A percentile compares a stretch with the other conserved stretches of the same genome.
Evolutionary conservation across 345 rosid genomes (phyloP).

Genomic region (Nephelium lappaceum): DNA sequence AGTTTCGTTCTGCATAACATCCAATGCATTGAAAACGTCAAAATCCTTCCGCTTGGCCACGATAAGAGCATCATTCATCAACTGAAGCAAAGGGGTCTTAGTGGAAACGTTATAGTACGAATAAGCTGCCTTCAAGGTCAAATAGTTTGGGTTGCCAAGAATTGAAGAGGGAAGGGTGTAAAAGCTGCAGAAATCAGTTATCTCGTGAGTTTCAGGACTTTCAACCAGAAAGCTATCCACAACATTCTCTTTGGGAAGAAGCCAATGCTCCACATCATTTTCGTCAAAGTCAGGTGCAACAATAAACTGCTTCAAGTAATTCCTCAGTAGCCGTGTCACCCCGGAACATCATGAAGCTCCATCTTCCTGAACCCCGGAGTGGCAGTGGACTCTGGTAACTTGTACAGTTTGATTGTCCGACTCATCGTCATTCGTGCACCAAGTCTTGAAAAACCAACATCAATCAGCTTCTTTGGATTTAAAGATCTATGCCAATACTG

Average conservation of each 20-base stretch:
- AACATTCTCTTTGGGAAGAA: conserved; percentile 40
- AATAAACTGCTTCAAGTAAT: conserved; percentile 39
- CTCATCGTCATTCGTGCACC: conserved; percentile 54
- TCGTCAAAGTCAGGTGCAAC: conserved; percentile 48
- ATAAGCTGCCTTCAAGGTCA: conserved; percentile 52
- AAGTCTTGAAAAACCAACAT: conserved; percentile 51
- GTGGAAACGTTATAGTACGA: conserved; percentile 50
- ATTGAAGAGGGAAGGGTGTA: conserved; percentile 57
- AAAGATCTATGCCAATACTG: conserved; percentile 52
- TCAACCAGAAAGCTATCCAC: conserved; percentile 45
- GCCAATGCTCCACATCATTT: conserved; percentile 49
- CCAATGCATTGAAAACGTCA: conserved; percentile 57
- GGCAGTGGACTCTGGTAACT: conserved; percentile 37
- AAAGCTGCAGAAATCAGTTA: conserved; percentile 56
- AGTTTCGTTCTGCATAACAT: conserved; percentile 54
- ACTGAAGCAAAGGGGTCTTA: conserved; percentile 51
- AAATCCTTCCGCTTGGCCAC: conserved; percentile 47
- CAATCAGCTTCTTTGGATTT: conserved; percentile 52
- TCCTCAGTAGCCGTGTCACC: conserved; percentile 42
- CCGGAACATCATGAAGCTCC: conserved; percentile 47
- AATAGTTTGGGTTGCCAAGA: conserved; percentile 46
- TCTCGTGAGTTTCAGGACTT: conserved; percentile 43
- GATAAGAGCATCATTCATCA: conserved; percentile 58
- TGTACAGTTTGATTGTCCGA: conserved; percentile 44
- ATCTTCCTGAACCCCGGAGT: conserved; percentile 50